Percentiles rank a stretch among this genome's conserved stretches.
Evolutionary conservation across 768 basidiomycete genomes (phyloP).

Genomic region (Collybiopsis luxurians): DNA sequence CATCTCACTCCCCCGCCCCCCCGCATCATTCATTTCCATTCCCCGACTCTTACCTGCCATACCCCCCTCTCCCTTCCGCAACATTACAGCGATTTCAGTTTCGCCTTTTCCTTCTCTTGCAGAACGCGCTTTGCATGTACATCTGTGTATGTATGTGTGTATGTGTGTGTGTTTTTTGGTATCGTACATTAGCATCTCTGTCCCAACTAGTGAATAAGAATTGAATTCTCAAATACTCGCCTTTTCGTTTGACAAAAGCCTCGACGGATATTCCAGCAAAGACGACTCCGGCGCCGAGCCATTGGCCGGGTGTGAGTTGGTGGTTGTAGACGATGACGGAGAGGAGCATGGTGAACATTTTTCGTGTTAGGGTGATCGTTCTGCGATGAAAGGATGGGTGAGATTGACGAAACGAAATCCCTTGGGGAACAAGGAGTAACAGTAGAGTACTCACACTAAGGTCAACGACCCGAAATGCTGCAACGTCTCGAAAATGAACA

Average conservation of each 20-base stretch:
- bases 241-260: constrained; percentile 87
- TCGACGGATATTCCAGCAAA: constrained; percentile 96
- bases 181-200: too few relatives aligned
- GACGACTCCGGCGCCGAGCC: constrained; percentile 88
- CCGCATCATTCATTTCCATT: neutral
- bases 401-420: constrained; percentile 8
- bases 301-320: constrained; percentile 79
- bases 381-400: constrained; percentile 34
- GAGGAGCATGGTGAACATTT: constrained; percentile 96
- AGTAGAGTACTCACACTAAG: constrained; percentile 60
- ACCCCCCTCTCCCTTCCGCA: too few relatives aligned
- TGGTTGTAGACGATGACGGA: constrained; percentile 94
- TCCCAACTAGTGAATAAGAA: too few relatives aligned
- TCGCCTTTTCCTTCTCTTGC: constrained; percentile 81
- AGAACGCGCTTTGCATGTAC: constrained; percentile 78
- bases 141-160: constrained; percentile 39
- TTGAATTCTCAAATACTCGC: too few relatives aligned
- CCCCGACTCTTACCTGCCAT: constrained; percentile 6
- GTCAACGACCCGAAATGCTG: constrained; percentile 90
- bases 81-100: constrained; percentile 78
- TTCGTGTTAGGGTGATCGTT: constrained; percentile 93
- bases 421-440: constrained; percentile 7
- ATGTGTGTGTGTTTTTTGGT: neutral
- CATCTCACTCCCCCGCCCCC: neutral
- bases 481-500: constrained; percentile 97